These are phyloP conservation scores for Penicillium taxi DNA, from an alignment of 495 filamentous ascomycete genomes.

Conservation along the genomic window DNA sequence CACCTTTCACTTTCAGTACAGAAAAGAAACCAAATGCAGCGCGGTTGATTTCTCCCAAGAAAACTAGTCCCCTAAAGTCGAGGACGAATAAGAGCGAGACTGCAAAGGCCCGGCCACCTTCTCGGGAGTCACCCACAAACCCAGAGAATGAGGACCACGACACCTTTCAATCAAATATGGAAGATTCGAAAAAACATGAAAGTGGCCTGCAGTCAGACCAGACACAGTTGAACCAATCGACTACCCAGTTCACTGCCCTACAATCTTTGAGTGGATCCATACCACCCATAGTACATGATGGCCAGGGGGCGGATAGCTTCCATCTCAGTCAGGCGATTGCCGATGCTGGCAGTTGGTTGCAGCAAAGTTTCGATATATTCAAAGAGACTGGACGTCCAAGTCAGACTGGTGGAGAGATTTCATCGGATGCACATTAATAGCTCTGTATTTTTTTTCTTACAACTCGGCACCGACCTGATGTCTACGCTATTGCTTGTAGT, in stretches of 20 bases:
- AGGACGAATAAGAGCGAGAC: too few relatives aligned
- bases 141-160: too few relatives aligned
- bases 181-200: too few relatives aligned
- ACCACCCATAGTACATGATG: constrained; percentile 31
- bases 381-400: constrained; percentile 17
- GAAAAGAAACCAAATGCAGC: constrained; percentile 25
- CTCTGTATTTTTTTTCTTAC: too few relatives aligned
- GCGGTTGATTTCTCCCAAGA: constrained; percentile 8
- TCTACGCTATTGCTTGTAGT: too few relatives aligned
- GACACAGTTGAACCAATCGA: not conserved
- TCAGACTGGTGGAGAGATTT: too few relatives aligned
- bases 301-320: constrained; percentile 31
- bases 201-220: not conserved
- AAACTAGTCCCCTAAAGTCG: constrained; percentile 8
- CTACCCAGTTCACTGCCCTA: constrained; percentile 12
- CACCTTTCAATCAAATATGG: too few relatives aligned
- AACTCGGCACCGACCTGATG: too few relatives aligned
- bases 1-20: constrained; percentile 41
- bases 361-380: constrained; percentile 36
- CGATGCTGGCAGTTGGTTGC: constrained; percentile 40
- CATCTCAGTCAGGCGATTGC: constrained; percentile 38
- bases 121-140: not conserved
- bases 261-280: constrained; percentile 28
- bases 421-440: not conserved
- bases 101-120: too few relatives aligned